Base-by-base conservation (phyloP, 805 yeast genomes). In the Candida sphagnicola region DNA sequence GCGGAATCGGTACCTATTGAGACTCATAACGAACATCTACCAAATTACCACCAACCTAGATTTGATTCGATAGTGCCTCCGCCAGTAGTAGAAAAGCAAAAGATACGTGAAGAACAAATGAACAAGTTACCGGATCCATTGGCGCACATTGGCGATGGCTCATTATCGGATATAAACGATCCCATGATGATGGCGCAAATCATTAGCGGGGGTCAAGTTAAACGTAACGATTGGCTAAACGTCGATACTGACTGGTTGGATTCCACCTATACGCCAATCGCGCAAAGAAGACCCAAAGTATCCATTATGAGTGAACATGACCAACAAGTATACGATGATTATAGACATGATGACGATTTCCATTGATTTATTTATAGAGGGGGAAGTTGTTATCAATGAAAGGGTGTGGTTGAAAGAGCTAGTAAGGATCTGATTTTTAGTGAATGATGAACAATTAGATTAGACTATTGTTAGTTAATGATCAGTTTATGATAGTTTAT, bases 241-340 rank as follows among this genome's bases (percentile, higher is more conserved):
- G 67, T 24, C 11, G 26, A 21, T 18, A 42, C 38, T 24, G 43
- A 37, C 18, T 39, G 43, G 43, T 43, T 43, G 21, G 34, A 32
- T 13, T 19, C 32, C 19, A 29, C 28, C 26, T 40, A 37, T 17
- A 29, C 34, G 41, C 38, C 24, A 15, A 30, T 16, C 10, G 18
- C 40, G 16, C 40, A 36, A 26, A 31, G 19, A 12, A 35, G 8
- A 30, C 29, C 26, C 18, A 42, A 40, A 16, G 36, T 40, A 24
- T 47, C 46, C 24, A 53, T 64, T n/a, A 42, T 64, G 24, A 46
- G 50, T n/a, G 46, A 47, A 18, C 54, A 47, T 21, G 56, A 59
- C 55, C 69, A 67, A 45, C 70, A 67, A 35, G 57, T 65, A 18
- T 68, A 51, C 40, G 72, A 68, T 37, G 74, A 66, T 43, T 68